Evolutionary conservation across 768 basidiomycete genomes (phyloP).

Genomic region (Xerocomus potaroensis): DNA sequence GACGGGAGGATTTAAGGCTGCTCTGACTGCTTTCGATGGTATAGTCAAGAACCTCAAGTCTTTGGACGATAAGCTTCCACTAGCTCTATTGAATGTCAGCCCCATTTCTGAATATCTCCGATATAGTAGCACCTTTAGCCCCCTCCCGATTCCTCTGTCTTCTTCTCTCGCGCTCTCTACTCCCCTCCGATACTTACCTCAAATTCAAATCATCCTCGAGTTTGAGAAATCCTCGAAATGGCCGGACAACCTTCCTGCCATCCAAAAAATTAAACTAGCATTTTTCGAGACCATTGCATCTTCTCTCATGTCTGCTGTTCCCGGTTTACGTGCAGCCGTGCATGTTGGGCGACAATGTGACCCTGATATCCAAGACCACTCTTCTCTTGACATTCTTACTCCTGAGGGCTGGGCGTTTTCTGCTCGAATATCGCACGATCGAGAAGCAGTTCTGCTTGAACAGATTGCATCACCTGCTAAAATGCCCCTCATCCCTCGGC

Average conservation of each 20-base stretch:
- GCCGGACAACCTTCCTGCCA: conserved; percentile 91
- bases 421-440: conserved; percentile 80
- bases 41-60: conserved; percentile 73
- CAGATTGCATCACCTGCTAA: conserved; percentile 50
- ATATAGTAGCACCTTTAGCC: conserved; percentile 80
- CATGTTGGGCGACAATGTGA: conserved; percentile 49
- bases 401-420: conserved; percentile 85
- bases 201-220: conserved; percentile 74
- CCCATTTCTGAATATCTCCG: conserved; percentile 72
- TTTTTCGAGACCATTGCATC: conserved; percentile 80
- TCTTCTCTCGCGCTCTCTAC: conserved; percentile 48
- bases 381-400: conserved; percentile 72
- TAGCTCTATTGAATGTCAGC: conserved; percentile 71
- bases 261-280: conserved; percentile 92
- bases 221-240: conserved; percentile 91
- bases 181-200: conserved; percentile 61
- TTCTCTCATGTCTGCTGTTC: conserved; percentile 49
- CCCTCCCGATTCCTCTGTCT: conserved; percentile 61
- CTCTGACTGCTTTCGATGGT: conserved; percentile 73
- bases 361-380: conserved; percentile 63
- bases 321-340: conserved; percentile 53
- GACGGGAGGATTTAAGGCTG: conserved; percentile 63
- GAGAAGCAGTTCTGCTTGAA: conserved; percentile 77
- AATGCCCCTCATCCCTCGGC: background rate
- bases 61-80: conserved; percentile 67